Evolutionary conservation across 768 basidiomycete genomes (phyloP), one percentile per base, ranked within the genome.

Genomic region (Serendipita sp.): DNA sequence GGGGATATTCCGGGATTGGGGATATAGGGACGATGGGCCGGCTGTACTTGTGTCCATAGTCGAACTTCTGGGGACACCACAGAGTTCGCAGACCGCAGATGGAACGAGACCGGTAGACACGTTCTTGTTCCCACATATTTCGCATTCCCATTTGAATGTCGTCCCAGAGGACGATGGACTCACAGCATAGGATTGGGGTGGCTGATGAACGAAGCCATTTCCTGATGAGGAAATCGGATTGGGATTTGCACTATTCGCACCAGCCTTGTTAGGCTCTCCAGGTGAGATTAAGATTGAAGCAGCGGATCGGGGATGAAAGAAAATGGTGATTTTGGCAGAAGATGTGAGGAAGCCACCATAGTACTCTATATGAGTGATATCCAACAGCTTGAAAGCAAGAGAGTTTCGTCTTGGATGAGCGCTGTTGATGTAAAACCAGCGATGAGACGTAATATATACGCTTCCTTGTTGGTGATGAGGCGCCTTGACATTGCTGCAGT

Each of bases 291-390:
- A 10, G n/a, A 8, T n/a, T 33, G 40, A 40, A 18, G 48, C 29
- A 18, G 18, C 64, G 23, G 45, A 29, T 5, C 27, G n/a, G 52
- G 31, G 52, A 68, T 80, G 75, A 34, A 91, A 78, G 69, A 84
- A 77, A 3, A 94, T 75, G 0, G 95, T 94, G 64, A 95, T 79
- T 74, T 99, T 99, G 1, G 95, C 70, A 0, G 88, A 91, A 2
- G 89, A 92, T 63, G 82, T 87, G 78, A 97, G 87, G 62, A 97
- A 81, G 1, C 95, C 92, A 2, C 85, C 84, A 71, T 95, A 97
- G 73, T 87, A 80, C 63, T 96, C 91, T 1, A 93, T 95, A 69
- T 85, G 86, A 0, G 75, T 74, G 55, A 97, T 77, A 67, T 75
- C 75, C 0, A 78, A 74, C 16, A 97, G 80, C 67, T 83, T 80